These are phyloP conservation scores for sorghum (Sorghum bicolor) DNA, from an alignment of 176 grass and related monocot genomes.

Conservation along the genomic window Sorghum_bicolor_NCBIv3 NC_012873.2:3280501-3281000, in stretches of 20 bases:
- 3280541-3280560: not conserved
- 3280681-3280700: slow-evolving; percentile 9
- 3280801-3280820: slow-evolving; percentile 14
- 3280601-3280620: slow-evolving; percentile 97
- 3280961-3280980: slow-evolving; percentile 49
- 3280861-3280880: not conserved
- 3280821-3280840: not conserved
- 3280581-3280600: not conserved
- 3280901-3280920: not conserved
- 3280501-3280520: slow-evolving; percentile 5
- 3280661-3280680: slow-evolving; percentile 99
- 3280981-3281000: slow-evolving; percentile 83
- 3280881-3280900: not conserved
- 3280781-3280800: not conserved
- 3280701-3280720: not conserved
- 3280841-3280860: slow-evolving; percentile 1
- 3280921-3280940: not conserved
- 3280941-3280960: not conserved
- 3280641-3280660: slow-evolving; percentile 86
- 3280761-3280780: not conserved
- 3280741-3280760: not conserved
- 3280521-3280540: not conserved
- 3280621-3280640: slow-evolving; percentile 94
- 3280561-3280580: not conserved
- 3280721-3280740: not conserved